Evolutionary conservation across 2,329 filamentous ascomycete species (phyloP).

Genomic region (Fusarium anthophilum): DNA sequence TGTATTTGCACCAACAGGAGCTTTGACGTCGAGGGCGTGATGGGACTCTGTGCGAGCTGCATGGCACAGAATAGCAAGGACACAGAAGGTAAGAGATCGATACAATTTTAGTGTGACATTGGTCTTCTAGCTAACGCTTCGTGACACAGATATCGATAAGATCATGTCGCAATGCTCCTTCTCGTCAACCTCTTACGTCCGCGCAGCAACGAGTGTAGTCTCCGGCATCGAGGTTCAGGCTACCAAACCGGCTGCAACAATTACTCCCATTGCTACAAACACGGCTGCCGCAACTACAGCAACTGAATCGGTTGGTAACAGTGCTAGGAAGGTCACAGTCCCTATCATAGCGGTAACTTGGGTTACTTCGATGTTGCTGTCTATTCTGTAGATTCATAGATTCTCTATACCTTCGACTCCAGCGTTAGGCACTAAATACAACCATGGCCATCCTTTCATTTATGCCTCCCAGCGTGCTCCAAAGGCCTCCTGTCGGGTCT

Average conservation of each 20-base stretch:
- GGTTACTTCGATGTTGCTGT: neutral
- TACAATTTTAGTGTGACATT: rapidly evolving
- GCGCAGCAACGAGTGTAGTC: neutral
- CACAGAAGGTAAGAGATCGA: neutral
- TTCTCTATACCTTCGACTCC: rapidly evolving
- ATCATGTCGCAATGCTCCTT: conserved; percentile 3
- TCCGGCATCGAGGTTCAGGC: neutral
- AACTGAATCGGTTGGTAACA: neutral
- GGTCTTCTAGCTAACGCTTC: rapidly evolving
- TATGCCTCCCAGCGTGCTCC: neutral
- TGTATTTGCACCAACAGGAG: neutral
- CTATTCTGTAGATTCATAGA: neutral
- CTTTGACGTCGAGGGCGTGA: neutral
- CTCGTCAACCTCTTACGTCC: neutral
- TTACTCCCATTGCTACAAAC: neutral
- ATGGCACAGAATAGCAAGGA: neutral
- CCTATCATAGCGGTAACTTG: neutral
- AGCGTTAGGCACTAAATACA: rapidly evolving
- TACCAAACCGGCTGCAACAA: neutral
- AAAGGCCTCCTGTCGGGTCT: neutral
- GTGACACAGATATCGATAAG: neutral
- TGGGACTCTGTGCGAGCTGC: neutral
- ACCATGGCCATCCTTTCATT: no score
- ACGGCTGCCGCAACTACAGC: neutral
- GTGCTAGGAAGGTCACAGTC: neutral